Base-by-base conservation (phyloP, 495 filamentous ascomycete genomes). In the Aspergillus homomorphus region DNA sequence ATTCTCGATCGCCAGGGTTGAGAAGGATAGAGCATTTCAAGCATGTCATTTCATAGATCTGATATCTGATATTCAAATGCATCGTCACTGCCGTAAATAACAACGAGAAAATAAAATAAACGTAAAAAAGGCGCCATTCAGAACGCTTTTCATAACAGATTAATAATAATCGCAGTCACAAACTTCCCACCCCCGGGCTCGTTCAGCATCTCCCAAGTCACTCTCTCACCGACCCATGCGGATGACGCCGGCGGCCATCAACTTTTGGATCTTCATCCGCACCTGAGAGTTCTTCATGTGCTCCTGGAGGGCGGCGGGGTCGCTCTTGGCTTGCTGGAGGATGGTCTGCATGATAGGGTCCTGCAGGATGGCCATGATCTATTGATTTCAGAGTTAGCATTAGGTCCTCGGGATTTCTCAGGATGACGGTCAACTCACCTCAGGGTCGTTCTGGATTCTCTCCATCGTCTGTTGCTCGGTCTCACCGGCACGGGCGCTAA, bases 321-420 rank as follows among this genome's bases (percentile, higher is more conserved):
- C 90, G 48, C 84, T 85, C 80, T 98, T 96, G 50, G 94, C 94
- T 77, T 97, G 91, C 71, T 94, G 89, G 42, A 98, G 85, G 63
- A 98, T 98, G 68, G 87, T 89, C 73, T 98, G 91, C 95, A 98
- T 98, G 66, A 98, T 86, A 4, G 94, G 94, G 67, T 98, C 95
- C 70, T 89, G 84, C 69, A 97, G 87, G 68, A 98, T 95, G 54
- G 82, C 76, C 83, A 94, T 87, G 71, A 96, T 93, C 88, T 94
- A 59, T 16, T 18, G 14, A 45, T 14, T 14, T 38, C 12, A 14
- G 8, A 38, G 65, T 81, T 73, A 83, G 77, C 45, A 64, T 54
- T 58, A 7, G n/a, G 24, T 26, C 51, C 7, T 12, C 49, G 16
- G 22, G 4, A 26, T 24, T 1, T 42, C 26, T n/a, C n/a, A 28